These are phyloP conservation scores for Suhomyces coccinellae DNA, from an alignment of 1,139 yeast species.

Conservation along the genomic window DNA sequence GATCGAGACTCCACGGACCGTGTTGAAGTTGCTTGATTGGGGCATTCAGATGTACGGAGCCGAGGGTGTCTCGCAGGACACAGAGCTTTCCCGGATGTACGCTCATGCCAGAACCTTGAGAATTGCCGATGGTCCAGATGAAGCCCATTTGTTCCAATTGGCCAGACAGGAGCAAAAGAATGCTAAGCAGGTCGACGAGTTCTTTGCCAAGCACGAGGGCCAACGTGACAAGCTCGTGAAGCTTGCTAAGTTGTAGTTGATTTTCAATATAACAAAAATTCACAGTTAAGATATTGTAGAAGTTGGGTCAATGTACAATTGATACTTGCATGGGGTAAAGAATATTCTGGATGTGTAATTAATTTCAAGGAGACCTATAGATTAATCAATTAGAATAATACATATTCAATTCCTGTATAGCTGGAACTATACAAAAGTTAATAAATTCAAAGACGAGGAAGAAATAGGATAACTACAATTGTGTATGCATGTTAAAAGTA, in stretches of 20 bases:
- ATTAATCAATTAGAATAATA: no score
- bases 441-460: no score
- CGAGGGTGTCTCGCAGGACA: conserved; percentile 66
- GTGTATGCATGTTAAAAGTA: no score
- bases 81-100: conserved; percentile 59
- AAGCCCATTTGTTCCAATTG: conserved; percentile 64
- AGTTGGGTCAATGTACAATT: no score
- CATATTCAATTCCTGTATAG: no score
- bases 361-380: no score
- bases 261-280: no score
- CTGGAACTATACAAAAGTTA: no score
- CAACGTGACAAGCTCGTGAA: conserved; percentile 26
- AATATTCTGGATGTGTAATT: no score
- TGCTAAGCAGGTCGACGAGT: conserved; percentile 34
- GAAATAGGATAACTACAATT: no score
- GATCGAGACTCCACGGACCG: conserved; percentile 63
- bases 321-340: no score
- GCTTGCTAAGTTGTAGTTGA: conserved; percentile 31
- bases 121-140: conserved; percentile 78
- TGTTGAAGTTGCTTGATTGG: conserved; percentile 59
- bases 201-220: conserved; percentile 28
- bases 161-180: conserved; percentile 48
- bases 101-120: conserved; percentile 60
- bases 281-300: no score
- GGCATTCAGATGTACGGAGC: conserved; percentile 72